Percentiles rank a stretch among this genome's conserved stretches.
Conservation (phyloP, 2,329 filamentous ascomycete species). For the Neonectria sp. region DNA sequence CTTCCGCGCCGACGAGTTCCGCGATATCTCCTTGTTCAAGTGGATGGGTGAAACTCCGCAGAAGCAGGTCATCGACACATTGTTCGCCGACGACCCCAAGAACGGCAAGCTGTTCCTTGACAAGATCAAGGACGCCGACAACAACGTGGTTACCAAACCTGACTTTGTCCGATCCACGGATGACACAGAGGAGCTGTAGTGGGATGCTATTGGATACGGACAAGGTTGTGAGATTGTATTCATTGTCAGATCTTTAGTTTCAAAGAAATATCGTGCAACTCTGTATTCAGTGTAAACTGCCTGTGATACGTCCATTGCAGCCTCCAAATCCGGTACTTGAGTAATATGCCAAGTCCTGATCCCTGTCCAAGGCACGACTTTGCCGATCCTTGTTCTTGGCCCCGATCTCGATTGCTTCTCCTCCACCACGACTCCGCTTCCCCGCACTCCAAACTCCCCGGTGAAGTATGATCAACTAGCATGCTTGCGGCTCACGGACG, state of each 20-base stretch:
- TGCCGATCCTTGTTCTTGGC: neutral
- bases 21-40: conserved; percentile 81
- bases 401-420: neutral
- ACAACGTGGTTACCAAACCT: conserved; percentile 65
- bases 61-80: conserved; percentile 75
- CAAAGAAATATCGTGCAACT: too few species aligned
- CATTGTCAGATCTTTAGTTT: neutral
- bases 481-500: neutral
- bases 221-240: too few species aligned
- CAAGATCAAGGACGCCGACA: conserved; percentile 73
- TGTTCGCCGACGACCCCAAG: conserved; percentile 75
- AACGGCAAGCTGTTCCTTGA: conserved; percentile 74
- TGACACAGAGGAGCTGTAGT: conserved; percentile 3
- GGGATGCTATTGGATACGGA: neutral
- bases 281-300: neutral
- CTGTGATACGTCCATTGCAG: neutral
- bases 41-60: conserved; percentile 82
- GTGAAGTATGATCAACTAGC: neutral
- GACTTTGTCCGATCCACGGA: conserved; percentile 34
- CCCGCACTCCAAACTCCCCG: neutral
- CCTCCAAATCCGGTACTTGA: neutral
- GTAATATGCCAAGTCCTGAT: neutral
- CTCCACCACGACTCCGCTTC: conserved; percentile 19
- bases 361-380: neutral
- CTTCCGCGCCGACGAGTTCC: conserved; percentile 79